phyloP scores from a whole-genome alignment of 1,139 yeast species.

The Magnusiomyces sp. region DNA sequence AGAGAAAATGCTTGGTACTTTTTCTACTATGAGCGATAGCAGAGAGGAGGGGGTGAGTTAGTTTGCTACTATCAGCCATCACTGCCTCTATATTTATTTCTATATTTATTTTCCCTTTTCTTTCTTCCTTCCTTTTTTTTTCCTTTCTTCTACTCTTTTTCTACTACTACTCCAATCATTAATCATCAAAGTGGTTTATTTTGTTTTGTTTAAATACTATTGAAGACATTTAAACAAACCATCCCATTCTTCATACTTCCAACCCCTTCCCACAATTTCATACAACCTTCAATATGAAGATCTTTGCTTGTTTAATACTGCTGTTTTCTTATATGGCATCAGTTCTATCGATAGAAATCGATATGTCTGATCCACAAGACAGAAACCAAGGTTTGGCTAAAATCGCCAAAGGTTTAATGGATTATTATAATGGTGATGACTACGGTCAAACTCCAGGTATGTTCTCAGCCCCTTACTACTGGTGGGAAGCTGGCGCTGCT shows the following conservation, averaged over 20 bases:
- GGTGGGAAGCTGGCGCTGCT: conserved; percentile 95
- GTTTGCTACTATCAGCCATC: no score
- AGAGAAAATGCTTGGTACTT: no score
- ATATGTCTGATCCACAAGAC: conserved; percentile 19
- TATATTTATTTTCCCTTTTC: neutral
- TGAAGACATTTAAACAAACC: no score
- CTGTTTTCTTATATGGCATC: neutral
- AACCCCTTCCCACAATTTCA: neutral
- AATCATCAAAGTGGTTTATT: neutral
- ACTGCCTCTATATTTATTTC: neutral
- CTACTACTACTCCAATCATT: neutral
- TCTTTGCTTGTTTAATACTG: neutral
- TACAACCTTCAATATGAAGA: neutral
- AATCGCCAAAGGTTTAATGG: conserved; percentile 62
- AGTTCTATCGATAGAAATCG: conserved; percentile 13
- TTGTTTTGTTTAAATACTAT: no score
- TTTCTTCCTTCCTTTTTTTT: neutral
- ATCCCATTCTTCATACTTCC: neutral
- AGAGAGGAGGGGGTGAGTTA: no score
- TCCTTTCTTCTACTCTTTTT: neutral
- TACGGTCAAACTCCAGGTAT: conserved; percentile 58
- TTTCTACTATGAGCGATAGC: no score
- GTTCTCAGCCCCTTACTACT: conserved; percentile 73
- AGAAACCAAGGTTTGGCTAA: conserved; percentile 42
- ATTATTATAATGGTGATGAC: conserved; percentile 66